A percentile compares a stretch with the other conserved stretches of the same genome.
phyloP scores from a whole-genome alignment of 768 basidiomycete genomes.

The Leccinum fibrillosum region DNA sequence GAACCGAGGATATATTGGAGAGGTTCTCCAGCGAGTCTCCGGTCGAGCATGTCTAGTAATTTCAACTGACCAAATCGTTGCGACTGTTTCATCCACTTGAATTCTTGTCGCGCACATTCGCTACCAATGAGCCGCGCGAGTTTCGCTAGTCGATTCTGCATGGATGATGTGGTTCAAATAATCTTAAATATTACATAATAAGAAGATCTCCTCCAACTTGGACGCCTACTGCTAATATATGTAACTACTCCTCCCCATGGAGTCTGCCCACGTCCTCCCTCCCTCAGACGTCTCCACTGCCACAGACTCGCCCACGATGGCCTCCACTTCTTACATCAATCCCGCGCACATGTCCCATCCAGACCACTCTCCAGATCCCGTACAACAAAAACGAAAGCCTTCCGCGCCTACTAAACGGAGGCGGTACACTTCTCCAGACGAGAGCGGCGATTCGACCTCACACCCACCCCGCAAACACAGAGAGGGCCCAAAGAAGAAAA shows the following conservation, averaged over 20 bases:
- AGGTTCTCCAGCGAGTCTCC: conserved; percentile 69
- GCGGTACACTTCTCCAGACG: conserved; percentile 59
- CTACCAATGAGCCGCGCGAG: conserved; percentile 35
- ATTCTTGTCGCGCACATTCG: conserved; percentile 38
- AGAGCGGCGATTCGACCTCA: conserved; percentile 46
- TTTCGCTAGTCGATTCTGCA: conserved; percentile 22
- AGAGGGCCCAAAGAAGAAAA: conserved; percentile 90
- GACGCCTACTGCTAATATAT: conserved; percentile 9
- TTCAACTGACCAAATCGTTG: neutral
- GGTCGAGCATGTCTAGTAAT: conserved; percentile 45
- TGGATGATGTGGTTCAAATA: neutral
- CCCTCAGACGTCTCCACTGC: neutral
- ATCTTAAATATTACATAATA: conserved; percentile 20
- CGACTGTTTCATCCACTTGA: conserved; percentile 46
- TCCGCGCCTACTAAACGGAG: conserved; percentile 49
- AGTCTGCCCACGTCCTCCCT: conserved; percentile 5
- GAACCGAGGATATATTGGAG: conserved; percentile 89
- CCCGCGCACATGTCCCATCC: conserved; percentile 38
- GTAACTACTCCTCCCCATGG: conserved; percentile 3
- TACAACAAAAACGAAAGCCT: conserved; percentile 39
- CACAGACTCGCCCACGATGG: conserved; percentile 3
- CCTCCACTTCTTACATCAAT: conserved; percentile 36
- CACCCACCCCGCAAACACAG: conserved; percentile 51
- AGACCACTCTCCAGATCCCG: conserved; percentile 27
- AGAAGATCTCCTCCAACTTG: conserved; percentile 11